Evolutionary conservation across 768 basidiomycete species (phyloP).

Genomic region (Naganishia friedmannii): DNA sequence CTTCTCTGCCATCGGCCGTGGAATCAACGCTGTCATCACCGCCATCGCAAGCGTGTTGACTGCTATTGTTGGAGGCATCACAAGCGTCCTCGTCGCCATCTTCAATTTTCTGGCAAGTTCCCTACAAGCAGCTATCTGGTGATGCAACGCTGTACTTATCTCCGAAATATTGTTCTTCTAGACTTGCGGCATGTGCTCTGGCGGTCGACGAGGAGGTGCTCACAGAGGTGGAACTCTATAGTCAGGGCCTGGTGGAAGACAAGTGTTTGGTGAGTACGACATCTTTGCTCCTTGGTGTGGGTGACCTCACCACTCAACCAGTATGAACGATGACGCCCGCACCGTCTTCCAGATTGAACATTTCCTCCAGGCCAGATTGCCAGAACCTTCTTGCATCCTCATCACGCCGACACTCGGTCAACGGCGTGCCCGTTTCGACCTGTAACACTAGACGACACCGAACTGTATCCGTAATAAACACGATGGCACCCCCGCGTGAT

Average conservation of each 20-base stretch:
- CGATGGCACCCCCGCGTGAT: neutral
- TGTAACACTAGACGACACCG: neutral
- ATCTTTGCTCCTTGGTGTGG: neutral
- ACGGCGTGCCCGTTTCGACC: neutral
- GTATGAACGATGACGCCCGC: too few relatives aligned
- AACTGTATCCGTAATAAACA: neutral
- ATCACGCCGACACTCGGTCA: neutral
- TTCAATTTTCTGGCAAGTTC: neutral
- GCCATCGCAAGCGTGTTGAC: conserved; percentile 20
- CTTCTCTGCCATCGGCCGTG: conserved; percentile 21
- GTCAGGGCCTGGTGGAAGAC: conserved; percentile 21
- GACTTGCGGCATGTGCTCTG: conserved; percentile 26
- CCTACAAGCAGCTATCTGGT: too few relatives aligned
- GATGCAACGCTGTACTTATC: too few relatives aligned
- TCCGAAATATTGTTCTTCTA: conserved; percentile 20
- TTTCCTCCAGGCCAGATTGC: conserved; percentile 4
- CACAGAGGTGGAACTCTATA: conserved; percentile 12
- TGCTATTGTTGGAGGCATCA: conserved; percentile 23
- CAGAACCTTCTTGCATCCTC: neutral
- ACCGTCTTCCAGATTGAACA: neutral
- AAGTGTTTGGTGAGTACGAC: conserved; percentile 12
- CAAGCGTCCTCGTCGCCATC: conserved; percentile 17
- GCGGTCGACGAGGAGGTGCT: conserved; percentile 24
- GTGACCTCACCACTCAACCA: neutral
- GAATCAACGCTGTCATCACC: conserved; percentile 21